These are phyloP conservation scores for Oropetium thomaeum DNA, from an alignment of 176 grass and related monocot genomes.

Conservation along the genomic window DNA sequence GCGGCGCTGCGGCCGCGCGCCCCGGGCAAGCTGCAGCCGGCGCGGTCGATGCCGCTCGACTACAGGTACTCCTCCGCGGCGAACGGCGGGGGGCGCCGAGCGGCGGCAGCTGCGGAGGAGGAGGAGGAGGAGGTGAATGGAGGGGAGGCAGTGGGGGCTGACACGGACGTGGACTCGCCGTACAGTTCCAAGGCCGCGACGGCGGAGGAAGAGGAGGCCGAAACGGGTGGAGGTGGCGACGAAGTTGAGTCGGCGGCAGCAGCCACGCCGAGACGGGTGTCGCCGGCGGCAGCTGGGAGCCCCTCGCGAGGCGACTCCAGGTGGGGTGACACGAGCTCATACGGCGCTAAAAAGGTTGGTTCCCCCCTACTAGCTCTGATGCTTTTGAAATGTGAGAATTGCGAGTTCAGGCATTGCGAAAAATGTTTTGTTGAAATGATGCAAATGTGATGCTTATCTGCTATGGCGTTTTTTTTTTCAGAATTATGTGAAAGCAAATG, in stretches of 20 bases:
- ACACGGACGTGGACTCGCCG: conserved; percentile 60
- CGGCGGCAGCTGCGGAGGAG: conserved; percentile 4
- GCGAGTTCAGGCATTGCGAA: background rate
- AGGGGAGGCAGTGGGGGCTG: conserved; percentile 15
- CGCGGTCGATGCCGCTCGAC: conserved; percentile 66
- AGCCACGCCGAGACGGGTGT: conserved; percentile 14
- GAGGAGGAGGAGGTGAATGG: conserved; percentile 8
- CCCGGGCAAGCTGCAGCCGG: conserved; percentile 50
- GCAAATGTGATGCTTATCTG: background rate
- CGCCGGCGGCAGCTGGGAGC: conserved; percentile 31
- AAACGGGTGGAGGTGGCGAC: conserved; percentile 12
- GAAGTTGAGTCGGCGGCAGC: conserved; percentile 35
- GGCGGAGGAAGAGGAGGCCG: conserved; percentile 31
- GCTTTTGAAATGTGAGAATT: conserved; percentile 15
- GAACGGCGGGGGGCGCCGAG: background rate
- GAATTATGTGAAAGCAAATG: conserved; percentile 3
- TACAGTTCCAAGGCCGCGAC: conserved; percentile 60
- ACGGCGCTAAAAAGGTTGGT: conserved; percentile 83
- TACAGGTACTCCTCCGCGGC: conserved; percentile 36
- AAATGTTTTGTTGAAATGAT: background rate
- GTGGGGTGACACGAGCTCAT: conserved; percentile 85
- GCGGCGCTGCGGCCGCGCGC: conserved; percentile 46
- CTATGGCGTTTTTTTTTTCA: background rate
- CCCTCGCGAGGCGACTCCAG: conserved; percentile 41
- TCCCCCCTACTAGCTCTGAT: background rate